Conservation (phyloP, 2,329 filamentous ascomycete species). For the Colletotrichum lentis region DNA sequence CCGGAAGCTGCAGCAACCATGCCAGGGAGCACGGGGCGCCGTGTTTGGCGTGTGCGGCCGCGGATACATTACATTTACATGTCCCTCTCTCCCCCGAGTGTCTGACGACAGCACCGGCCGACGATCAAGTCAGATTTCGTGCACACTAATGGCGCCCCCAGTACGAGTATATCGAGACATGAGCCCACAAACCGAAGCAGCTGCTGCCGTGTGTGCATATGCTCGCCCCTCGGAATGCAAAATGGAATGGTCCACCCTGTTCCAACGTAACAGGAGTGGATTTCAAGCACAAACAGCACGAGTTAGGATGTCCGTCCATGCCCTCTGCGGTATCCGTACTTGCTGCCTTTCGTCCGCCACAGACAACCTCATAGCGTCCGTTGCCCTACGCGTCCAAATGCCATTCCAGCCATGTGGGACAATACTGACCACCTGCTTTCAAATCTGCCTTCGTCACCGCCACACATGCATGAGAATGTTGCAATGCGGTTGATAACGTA, state of each 20-base stretch:
- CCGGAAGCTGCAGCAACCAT: conserved; percentile 6
- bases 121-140: background rate
- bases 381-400: background rate
- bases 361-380: background rate
- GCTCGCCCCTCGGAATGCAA: background rate
- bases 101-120: background rate
- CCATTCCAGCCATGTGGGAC: background rate
- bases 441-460: background rate
- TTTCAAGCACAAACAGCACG: background rate
- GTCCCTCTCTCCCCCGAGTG: background rate
- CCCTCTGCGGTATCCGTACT: background rate
- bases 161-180: background rate
- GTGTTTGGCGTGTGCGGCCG: background rate
- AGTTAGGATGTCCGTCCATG: background rate
- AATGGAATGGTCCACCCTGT: background rate
- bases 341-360: background rate
- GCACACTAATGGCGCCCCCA: background rate
- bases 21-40: background rate
- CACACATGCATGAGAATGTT: background rate
- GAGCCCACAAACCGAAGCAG: background rate
- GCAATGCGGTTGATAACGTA: background rate
- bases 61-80: background rate
- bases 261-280: no score
- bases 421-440: background rate
- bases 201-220: background rate